Evolutionary conservation across 176 grass and related monocot species (phyloP), one percentile per base, ranked within the genome.

Genomic region (Avena atlantica): DNA sequence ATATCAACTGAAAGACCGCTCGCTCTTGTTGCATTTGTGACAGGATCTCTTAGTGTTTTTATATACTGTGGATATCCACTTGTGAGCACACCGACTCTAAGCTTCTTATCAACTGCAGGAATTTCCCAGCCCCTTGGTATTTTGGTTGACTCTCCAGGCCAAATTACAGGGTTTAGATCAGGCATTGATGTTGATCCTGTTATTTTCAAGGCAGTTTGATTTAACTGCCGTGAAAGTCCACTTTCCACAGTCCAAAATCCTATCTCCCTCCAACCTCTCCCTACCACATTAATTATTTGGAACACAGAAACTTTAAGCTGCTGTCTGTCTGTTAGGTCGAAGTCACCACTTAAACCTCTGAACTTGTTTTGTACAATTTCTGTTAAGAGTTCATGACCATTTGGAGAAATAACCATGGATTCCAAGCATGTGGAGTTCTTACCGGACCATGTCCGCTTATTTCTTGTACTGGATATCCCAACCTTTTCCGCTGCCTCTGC

Each of bases 211-310:
- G 19, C 31, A 21, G 13, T 83, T 42, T 83, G 58, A 77, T 72
- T 62, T 58, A 88, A 13, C 10, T 78, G 8, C 45, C 45, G 12
- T 24, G 76, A 77, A 42, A 94, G 49, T 29, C 90, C 86, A 25
- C 60, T 12, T 82, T 69, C 12, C 45, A 27, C 24, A 24, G 68
- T 93, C 91, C 91, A 76, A 90, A 82, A 90, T 0, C 86, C 91
- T 9, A 93, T 85, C 73, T 74, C 56, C 37, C 76, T 85, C 78
- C 37, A 57, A 29, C 57, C 85, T 80, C 21, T 82, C 31, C 91
- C 88, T 55, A 74, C 81, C 49, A 93, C 70, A 79, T 91, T 91
- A 69, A 94, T 64, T 75, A 94, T 87, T 29, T 88, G 61, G 23
- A 87, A 94, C 0, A 49, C 53, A 6, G 84, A 83, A 49, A 63